Evolutionary conservation across 2,329 filamentous ascomycete species (phyloP).

Genomic region (Dactylellina cionopaga): DNA sequence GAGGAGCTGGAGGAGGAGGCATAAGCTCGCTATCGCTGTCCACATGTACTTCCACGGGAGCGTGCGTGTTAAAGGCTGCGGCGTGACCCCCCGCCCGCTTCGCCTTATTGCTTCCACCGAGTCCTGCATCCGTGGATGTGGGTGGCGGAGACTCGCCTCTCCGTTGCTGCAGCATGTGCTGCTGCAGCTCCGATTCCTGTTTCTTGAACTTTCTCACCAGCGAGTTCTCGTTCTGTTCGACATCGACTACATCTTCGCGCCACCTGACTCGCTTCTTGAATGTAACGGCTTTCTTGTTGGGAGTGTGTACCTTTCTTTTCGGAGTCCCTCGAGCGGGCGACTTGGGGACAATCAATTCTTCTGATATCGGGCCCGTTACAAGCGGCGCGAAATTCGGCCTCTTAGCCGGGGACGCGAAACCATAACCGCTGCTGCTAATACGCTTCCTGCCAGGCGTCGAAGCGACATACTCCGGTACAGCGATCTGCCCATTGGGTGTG

Average conservation of each 20-base stretch:
- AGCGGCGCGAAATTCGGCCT: slow-evolving; percentile 33
- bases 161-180: slow-evolving; percentile 63
- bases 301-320: slow-evolving; percentile 57
- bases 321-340: slow-evolving; percentile 53
- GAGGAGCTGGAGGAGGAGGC: slow-evolving; percentile 49
- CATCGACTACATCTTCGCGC: slow-evolving; percentile 89
- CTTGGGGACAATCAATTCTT: slow-evolving; percentile 63
- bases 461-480: slow-evolving; percentile 57
- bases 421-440: slow-evolving; percentile 35
- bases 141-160: slow-evolving; percentile 29
- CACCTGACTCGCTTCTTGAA: slow-evolving; percentile 83
- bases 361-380: slow-evolving; percentile 44
- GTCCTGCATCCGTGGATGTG: slow-evolving; percentile 29
- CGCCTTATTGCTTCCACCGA: slow-evolving; percentile 41
- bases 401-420: slow-evolving; percentile 56
- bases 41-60: slow-evolving; percentile 50
- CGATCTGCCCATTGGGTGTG: slow-evolving; percentile 81
- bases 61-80: slow-evolving; percentile 36
- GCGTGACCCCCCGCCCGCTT: slow-evolving; percentile 39
- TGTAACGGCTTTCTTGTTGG: slow-evolving; percentile 65
- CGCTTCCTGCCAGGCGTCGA: slow-evolving; percentile 54
- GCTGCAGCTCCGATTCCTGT: slow-evolving; percentile 68
- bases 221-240: slow-evolving; percentile 66
- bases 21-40: slow-evolving; percentile 51
- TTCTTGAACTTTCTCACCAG: slow-evolving; percentile 90